phyloP scores from a whole-genome alignment of 2,329 filamentous ascomycete genomes.

The Zymoseptoria brevis region DNA sequence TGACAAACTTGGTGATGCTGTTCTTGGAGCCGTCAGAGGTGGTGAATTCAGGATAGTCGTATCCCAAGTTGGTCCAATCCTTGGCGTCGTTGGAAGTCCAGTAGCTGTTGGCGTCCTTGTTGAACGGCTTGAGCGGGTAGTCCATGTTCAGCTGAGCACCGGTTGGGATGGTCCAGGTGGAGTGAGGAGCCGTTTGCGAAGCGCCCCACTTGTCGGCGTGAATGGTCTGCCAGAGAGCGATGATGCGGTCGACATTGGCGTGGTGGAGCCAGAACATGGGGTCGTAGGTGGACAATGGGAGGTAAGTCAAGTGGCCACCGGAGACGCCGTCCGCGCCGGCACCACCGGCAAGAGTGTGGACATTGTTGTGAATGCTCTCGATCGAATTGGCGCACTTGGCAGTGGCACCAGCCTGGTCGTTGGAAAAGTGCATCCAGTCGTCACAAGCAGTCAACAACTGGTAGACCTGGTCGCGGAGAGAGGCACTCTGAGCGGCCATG shows the following conservation, averaged over 20 bases:
- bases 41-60: slow-evolving; percentile 63
- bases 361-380: slow-evolving; percentile 26
- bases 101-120: slow-evolving; percentile 51
- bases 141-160: slow-evolving; percentile 37
- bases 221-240: slow-evolving; percentile 71
- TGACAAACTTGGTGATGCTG: slow-evolving; percentile 39
- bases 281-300: slow-evolving; percentile 66
- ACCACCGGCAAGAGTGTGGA: slow-evolving; percentile 22
- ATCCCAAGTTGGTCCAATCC: slow-evolving; percentile 59
- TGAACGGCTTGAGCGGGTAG: slow-evolving; percentile 49
- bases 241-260: slow-evolving; percentile 61
- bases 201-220: slow-evolving; percentile 60
- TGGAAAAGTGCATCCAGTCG: slow-evolving; percentile 21
- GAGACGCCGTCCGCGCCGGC: background rate
- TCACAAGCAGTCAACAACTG: slow-evolving; percentile 23
- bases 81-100: slow-evolving; percentile 61
- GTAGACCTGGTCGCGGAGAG: slow-evolving; percentile 23
- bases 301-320: slow-evolving; percentile 59
- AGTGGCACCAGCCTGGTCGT: slow-evolving; percentile 18
- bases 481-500: slow-evolving; percentile 9
- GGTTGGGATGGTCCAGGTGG: slow-evolving; percentile 52
- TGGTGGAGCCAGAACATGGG: slow-evolving; percentile 73
- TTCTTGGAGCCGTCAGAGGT: slow-evolving; percentile 30
- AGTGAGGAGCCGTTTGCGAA: slow-evolving; percentile 43
- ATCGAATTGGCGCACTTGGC: slow-evolving; percentile 21